Evolutionary conservation across 192 early-diverging fungal species (phyloP), one percentile per base, ranked within the genome.

Genomic region (Coemansia sp.): DNA sequence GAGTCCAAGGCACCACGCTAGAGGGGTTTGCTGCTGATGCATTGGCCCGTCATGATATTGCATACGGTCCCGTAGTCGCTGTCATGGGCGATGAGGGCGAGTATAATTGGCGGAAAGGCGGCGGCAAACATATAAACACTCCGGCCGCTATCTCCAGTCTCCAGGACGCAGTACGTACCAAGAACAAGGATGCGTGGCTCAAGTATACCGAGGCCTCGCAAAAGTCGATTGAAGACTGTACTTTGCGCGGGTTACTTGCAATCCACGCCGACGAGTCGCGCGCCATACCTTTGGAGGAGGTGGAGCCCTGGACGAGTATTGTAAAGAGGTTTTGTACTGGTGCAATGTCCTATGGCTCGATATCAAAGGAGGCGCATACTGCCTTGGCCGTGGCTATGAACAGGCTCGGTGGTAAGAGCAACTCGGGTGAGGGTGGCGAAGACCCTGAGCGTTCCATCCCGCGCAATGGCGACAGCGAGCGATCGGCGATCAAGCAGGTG

Each of bases 401-500:
- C 87, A 73, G 84, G 55, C 80, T 99, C 9, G 96, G 96, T 68
- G 97, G 97, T 66, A 99, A 99, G 87, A 95, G 93, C 79, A 99
- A 98, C 87, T 97, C 96, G 67, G 97, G 97, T 57, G 97, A 99
- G 82, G 97, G 97, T 67, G 97, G 97, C 70, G 97, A 99, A 80
- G 95, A 99, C 68, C 91, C 94, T 16, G 85, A 81, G 65, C 90
- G 97, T 27, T 97, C 96, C 3, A 81, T 85, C 9, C 87, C 87
- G 29, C 67, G 82, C 15, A 91, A 96, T 66, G 96, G 96, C 47
- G 89, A 89, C 64, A 91, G 88, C 36, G 86, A 91, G 84, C 92
- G 97, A 29, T 96, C 94, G 9, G 92, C 97, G 8, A 99, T 99
- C 89, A 99, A 99, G 87, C 97, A 99, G 81, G 94, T 99, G 51